A percentile compares a stretch with the other conserved stretches of the same genome.
These are phyloP conservation scores for Picochlorum costavermella DNA, from an alignment of 139 green algal species.

Conservation along the genomic window DNA sequence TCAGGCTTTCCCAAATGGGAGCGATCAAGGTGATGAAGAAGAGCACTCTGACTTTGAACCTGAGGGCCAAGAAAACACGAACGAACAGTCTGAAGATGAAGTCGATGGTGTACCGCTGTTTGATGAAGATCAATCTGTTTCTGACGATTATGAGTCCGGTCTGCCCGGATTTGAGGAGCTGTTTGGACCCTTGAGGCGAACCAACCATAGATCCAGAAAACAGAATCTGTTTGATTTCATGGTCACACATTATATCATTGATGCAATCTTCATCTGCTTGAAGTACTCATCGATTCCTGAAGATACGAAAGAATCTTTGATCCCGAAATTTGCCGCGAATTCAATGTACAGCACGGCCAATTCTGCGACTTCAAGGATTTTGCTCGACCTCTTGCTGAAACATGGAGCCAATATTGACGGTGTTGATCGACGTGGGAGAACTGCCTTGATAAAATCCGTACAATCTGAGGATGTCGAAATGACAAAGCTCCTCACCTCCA, in stretches of 20 bases:
- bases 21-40: neutral
- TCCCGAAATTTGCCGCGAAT: neutral
- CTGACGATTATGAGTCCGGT: neutral
- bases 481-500: neutral
- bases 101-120: neutral
- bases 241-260: neutral
- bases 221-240: neutral
- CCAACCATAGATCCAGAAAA: neutral
- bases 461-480: neutral
- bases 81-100: neutral
- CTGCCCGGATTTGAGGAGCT: neutral
- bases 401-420: slow-evolving; percentile 1
- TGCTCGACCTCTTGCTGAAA: neutral
- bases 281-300: neutral
- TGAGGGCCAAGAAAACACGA: neutral
- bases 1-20: too few species aligned
- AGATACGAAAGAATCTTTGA: neutral
- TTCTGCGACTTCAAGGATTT: neutral
- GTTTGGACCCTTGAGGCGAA: neutral
- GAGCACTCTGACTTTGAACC: neutral
- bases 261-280: neutral
- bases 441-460: neutral
- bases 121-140: neutral
- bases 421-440: neutral
- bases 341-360: neutral